A percentile compares a stretch with the other conserved stretches of the same genome.
These are phyloP conservation scores for Cocos nucifera DNA, from an alignment of 176 grass and related monocot genomes.

Conservation along the genomic window DNA sequence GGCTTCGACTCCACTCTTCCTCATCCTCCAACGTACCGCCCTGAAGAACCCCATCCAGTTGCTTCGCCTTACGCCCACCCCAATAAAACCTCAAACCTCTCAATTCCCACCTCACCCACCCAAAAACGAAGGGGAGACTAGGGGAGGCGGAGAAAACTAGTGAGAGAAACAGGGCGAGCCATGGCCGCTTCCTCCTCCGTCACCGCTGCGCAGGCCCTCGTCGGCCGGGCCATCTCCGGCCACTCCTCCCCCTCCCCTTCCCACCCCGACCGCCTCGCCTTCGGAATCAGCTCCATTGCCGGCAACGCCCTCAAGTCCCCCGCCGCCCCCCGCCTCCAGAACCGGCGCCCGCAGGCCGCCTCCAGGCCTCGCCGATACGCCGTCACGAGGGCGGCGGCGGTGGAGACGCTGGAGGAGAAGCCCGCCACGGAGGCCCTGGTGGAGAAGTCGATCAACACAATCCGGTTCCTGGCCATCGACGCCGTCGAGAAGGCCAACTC, in stretches of 20 bases:
- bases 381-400: constrained; percentile 33
- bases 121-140: too few species aligned
- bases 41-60: not conserved
- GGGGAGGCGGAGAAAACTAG: too few species aligned
- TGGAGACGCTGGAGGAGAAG: constrained; percentile 37
- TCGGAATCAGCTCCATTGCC: constrained; percentile 36
- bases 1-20: constrained; percentile 2
- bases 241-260: constrained; percentile 8
- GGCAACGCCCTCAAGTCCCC: constrained; percentile 33
- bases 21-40: constrained; percentile 47
- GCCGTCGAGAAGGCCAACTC: constrained; percentile 96
- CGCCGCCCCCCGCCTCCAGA: constrained; percentile 10
- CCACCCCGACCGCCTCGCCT: constrained; percentile 17
- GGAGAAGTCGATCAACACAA: constrained; percentile 96
- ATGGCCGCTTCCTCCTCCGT: constrained; percentile 5
- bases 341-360: constrained; percentile 6
- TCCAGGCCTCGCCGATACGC: not conserved
- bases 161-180: too few species aligned
- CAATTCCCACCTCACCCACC: not conserved
- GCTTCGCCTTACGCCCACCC: not conserved
- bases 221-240: constrained; percentile 39
- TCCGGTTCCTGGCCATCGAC: constrained; percentile 91
- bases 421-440: constrained; percentile 38
- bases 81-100: constrained; percentile 13
- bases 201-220: constrained; percentile 28